phyloP scores from a whole-genome alignment of 1,139 yeast species.

The Yamadazyma atlantica region DNA sequence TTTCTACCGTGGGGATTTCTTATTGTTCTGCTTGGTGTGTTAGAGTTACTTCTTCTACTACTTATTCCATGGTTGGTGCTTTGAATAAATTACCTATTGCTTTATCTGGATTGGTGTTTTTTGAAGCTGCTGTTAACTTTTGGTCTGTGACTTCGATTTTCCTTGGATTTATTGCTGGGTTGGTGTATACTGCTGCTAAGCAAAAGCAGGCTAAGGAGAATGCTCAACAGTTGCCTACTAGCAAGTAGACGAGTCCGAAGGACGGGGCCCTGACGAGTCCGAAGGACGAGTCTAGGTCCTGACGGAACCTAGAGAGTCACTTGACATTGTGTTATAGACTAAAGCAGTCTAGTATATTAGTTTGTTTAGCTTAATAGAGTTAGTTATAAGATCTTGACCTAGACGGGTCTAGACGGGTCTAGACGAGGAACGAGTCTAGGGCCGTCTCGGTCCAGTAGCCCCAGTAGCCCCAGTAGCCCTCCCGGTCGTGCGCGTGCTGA shows the following conservation, averaged over 20 bases:
- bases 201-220: slow-evolving; percentile 58
- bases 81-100: slow-evolving; percentile 97
- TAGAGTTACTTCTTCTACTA: slow-evolving; percentile 96
- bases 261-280: no score
- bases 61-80: slow-evolving; percentile 99
- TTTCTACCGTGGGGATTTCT: slow-evolving; percentile 92
- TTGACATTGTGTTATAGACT: no score
- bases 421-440: no score
- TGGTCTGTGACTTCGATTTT: slow-evolving; percentile 87
- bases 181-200: slow-evolving; percentile 92
- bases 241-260: slow-evolving; percentile 2
- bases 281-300: no score
- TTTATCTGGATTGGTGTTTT: slow-evolving; percentile 87
- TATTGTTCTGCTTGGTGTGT: slow-evolving; percentile 99
- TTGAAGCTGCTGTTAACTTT: slow-evolving; percentile 92
- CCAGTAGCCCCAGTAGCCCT: no score
- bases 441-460: no score
- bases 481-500: no score
- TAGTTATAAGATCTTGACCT: no score
- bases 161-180: slow-evolving; percentile 90
- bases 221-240: slow-evolving; percentile 44
- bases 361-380: no score
- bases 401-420: no score
- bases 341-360: no score
- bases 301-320: no score